Evolutionary conservation across 768 basidiomycete species (phyloP).

Genomic region (Leccinum fibrillosum): DNA sequence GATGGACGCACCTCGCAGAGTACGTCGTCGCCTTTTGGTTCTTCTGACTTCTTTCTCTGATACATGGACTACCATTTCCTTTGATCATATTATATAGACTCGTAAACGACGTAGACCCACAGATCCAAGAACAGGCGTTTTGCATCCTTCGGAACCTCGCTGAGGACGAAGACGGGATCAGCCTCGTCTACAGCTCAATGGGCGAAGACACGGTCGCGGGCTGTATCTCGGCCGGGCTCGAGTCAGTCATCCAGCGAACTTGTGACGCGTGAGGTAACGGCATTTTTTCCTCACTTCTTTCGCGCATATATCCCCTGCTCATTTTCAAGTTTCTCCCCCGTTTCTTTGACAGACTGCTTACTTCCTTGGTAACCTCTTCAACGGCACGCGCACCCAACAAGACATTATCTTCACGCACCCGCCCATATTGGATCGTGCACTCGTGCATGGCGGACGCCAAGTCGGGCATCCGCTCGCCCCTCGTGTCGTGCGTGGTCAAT

Average conservation of each 20-base stretch:
- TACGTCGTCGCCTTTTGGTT: conserved; percentile 31
- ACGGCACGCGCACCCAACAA: conserved; percentile 51
- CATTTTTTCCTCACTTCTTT: background rate
- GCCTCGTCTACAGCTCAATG: conserved; percentile 55
- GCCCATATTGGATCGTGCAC: conserved; percentile 50
- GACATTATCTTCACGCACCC: conserved; percentile 50
- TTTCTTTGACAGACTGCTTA: conserved; percentile 45
- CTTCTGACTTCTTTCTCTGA: background rate
- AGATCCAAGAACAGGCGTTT: conserved; percentile 69
- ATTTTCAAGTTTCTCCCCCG: background rate
- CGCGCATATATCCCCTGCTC: background rate
- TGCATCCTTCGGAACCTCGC: conserved; percentile 66
- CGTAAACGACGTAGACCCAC: conserved; percentile 48
- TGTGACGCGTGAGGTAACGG: conserved; percentile 49
- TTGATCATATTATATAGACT: conserved; percentile 36
- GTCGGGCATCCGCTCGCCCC: conserved; percentile 56
- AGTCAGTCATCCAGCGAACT: conserved; percentile 51
- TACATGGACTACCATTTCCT: background rate
- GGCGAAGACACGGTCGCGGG: conserved; percentile 44
- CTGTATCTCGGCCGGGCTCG: conserved; percentile 47
- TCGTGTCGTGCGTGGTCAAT: conserved; percentile 56
- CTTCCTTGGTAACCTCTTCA: conserved; percentile 66
- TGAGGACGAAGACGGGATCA: conserved; percentile 61
- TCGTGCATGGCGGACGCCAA: conserved; percentile 57
- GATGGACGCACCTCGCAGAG: conserved; percentile 61